phyloP scores from a whole-genome alignment of 352 stramenopile species.

The Globisporangium cystogenes region DNA sequence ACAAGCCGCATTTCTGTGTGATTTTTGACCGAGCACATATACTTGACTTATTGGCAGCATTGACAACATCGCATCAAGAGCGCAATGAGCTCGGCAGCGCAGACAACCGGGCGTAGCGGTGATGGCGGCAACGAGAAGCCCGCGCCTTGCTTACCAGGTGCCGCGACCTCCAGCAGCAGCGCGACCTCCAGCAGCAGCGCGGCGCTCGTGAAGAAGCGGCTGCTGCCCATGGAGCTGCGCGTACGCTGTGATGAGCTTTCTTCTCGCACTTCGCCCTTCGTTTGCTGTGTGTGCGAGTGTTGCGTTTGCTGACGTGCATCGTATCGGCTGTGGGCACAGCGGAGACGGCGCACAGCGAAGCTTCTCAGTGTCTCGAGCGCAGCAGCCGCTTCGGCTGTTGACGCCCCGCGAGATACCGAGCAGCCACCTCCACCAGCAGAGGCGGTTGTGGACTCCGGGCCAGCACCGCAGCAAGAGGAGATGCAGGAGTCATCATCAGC shows the following conservation, averaged over 20 bases:
- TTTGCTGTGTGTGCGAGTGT: not conserved
- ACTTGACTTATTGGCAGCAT: too few relatives aligned
- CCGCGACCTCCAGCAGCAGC: not conserved
- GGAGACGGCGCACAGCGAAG: constrained; percentile 56
- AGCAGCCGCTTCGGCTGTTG: not conserved
- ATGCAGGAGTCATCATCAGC: not conserved
- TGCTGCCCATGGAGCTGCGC: constrained; percentile 68
- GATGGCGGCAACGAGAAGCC: not conserved
- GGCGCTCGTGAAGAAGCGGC: constrained; percentile 36
- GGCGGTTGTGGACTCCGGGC: too few relatives aligned
- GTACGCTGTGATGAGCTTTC: too few relatives aligned
- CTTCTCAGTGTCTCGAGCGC: constrained; percentile 14
- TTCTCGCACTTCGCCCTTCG: not conserved
- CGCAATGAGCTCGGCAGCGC: too few relatives aligned
- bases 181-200: constrained; percentile 6
- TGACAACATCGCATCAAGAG: too few relatives aligned
- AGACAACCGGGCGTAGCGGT: not conserved
- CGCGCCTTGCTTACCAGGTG: too few relatives aligned
- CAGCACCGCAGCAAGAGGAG: not conserved
- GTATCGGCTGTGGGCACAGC: constrained; percentile 20
- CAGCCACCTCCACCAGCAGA: too few relatives aligned
- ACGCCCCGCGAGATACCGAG: not conserved
- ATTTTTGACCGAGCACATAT: too few relatives aligned
- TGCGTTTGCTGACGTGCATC: not conserved
- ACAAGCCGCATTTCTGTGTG: too few relatives aligned